Evolutionary conservation across 2,329 filamentous ascomycete genomes (phyloP).

Genomic region (Daldinia sp.): DNA sequence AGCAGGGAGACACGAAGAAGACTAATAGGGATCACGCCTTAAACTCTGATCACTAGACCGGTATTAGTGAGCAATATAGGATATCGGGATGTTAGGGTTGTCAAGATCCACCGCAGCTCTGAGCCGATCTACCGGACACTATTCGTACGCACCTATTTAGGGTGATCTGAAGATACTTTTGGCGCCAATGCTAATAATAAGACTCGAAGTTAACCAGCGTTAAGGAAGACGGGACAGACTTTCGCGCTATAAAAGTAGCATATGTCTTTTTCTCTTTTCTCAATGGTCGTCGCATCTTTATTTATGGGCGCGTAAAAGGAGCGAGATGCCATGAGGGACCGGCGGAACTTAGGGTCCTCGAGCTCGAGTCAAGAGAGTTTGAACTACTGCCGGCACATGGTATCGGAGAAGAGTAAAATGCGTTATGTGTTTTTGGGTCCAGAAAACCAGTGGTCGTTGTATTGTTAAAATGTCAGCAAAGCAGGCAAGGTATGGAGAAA

Average conservation of each 20-base stretch:
- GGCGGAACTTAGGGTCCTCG: conserved; percentile 7
- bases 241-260: not conserved
- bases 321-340: conserved; percentile 1
- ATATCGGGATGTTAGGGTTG: not conserved
- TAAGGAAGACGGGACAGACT: not conserved
- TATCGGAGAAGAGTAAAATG: not conserved
- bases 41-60: not conserved
- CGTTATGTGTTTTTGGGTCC: not conserved
- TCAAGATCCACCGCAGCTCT: not conserved
- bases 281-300: not conserved
- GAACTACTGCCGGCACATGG: conserved; percentile 9
- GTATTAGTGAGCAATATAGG: not conserved
- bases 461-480: not conserved
- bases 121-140: conserved; percentile 1
- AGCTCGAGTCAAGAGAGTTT: conserved; percentile 30
- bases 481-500: not conserved
- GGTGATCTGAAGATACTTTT: conserved; percentile 11
- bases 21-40: not conserved
- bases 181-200: not conserved
- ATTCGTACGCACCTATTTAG: conserved; percentile 18
- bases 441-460: not conserved
- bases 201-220: not conserved
- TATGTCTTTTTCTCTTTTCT: not conserved
- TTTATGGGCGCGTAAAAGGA: not conserved
- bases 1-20: not conserved